Evolutionary conservation across 768 basidiomycete genomes (phyloP).

Genomic region (Strobilomyces confusus): DNA sequence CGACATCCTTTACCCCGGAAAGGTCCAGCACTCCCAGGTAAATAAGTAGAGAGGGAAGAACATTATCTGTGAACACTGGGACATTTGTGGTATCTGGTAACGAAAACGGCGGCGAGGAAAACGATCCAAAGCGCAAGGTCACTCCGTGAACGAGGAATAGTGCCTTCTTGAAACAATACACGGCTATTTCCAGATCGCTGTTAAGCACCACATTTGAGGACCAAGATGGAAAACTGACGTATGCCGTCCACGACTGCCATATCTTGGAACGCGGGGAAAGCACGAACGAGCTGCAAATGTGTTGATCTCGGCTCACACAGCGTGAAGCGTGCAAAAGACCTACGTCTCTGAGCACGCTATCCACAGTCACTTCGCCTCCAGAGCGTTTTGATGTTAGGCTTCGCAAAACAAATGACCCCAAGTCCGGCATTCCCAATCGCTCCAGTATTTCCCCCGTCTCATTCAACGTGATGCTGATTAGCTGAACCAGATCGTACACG

Average conservation of each 20-base stretch:
- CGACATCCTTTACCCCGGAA: slow-evolving; percentile 39
- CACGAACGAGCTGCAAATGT: slow-evolving; percentile 57
- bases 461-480: slow-evolving; percentile 59
- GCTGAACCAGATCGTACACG: slow-evolving; percentile 65
- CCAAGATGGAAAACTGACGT: slow-evolving; percentile 38
- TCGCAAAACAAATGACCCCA: slow-evolving; percentile 74
- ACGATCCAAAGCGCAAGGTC: slow-evolving; percentile 58
- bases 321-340: slow-evolving; percentile 16
- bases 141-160: slow-evolving; percentile 76
- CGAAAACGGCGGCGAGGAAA: slow-evolving; percentile 52
- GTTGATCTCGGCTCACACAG: slow-evolving; percentile 2
- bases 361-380: slow-evolving; percentile 39
- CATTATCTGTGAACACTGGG: slow-evolving; percentile 78
- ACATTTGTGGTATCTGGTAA: slow-evolving; percentile 54
- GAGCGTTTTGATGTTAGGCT: slow-evolving; percentile 46
- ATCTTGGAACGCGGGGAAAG: slow-evolving; percentile 81
- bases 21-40: slow-evolving; percentile 74
- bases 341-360: slow-evolving; percentile 62
- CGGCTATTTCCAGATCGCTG: slow-evolving; percentile 39
- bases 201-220: background rate
- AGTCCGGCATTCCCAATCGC: slow-evolving; percentile 55
- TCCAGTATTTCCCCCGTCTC: slow-evolving; percentile 70
- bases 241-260: slow-evolving; percentile 62
- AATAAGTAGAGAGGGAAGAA: slow-evolving; percentile 76
- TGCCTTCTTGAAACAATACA: slow-evolving; percentile 90